Conservation (phyloP, 352 stramenopile species). For the Globisporangium cederbergense region DNA sequence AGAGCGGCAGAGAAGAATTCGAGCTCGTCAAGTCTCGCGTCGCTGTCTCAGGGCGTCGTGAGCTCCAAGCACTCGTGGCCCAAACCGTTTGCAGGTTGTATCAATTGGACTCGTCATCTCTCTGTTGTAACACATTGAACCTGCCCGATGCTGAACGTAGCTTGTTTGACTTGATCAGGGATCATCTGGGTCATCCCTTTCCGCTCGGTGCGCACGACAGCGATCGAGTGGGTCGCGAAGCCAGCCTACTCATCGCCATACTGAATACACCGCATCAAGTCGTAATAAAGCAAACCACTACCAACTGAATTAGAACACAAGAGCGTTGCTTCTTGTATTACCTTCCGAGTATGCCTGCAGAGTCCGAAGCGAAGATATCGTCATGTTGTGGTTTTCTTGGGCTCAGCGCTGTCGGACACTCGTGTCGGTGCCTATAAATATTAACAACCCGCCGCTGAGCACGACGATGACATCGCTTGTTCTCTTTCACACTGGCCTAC, state of each 20-base stretch:
- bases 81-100: constrained; percentile 43
- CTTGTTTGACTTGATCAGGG: constrained; percentile 18
- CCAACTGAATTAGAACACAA: not conserved
- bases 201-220: constrained; percentile 23
- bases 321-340: not conserved
- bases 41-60: not conserved
- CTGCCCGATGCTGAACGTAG: not conserved
- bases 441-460: constrained; percentile 4
- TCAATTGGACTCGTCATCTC: not conserved
- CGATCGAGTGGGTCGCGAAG: constrained; percentile 20
- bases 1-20: not conserved
- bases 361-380: not conserved
- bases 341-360: not conserved
- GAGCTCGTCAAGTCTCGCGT: not conserved
- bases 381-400: not conserved
- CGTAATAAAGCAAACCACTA: not conserved
- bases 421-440: constrained; percentile 16
- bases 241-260: not conserved
- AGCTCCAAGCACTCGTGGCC: constrained; percentile 26
- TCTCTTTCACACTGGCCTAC: not conserved
- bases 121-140: not conserved
- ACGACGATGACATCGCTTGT: not conserved
- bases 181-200: constrained; percentile 68
- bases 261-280: not conserved
- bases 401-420: not conserved